Conservation (phyloP, 2,329 filamentous ascomycete species). For the Aspergillus alliaceus region DNA sequence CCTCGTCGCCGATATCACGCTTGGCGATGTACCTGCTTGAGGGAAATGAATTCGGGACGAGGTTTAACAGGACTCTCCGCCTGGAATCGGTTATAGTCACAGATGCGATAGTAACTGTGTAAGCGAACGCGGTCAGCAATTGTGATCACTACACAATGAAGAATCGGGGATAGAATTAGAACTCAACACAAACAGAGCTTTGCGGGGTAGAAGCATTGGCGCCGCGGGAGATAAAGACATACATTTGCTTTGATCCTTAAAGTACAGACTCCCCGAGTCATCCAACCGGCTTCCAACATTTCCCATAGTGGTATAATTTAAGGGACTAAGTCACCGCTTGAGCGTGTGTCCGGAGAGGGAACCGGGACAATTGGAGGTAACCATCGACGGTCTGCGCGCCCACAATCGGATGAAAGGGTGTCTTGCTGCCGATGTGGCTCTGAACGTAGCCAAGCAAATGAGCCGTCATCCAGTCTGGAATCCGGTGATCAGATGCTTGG, state of each 20-base stretch:
- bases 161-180: neutral
- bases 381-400: conserved; percentile 34
- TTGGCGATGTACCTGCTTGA: conserved; percentile 73
- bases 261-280: conserved; percentile 73
- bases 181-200: neutral
- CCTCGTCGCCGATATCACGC: conserved; percentile 70
- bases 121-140: neutral
- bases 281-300: conserved; percentile 87
- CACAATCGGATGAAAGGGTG: conserved; percentile 22
- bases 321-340: conserved; percentile 28
- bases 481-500: conserved; percentile 1
- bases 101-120: conserved; percentile 79
- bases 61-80: conserved; percentile 72
- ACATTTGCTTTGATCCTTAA: conserved; percentile 93
- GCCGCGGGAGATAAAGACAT: conserved; percentile 31
- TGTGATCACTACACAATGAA: neutral
- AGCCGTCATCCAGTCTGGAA: conserved; percentile 27
- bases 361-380: conserved; percentile 27
- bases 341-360: conserved; percentile 26
- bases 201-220: neutral
- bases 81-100: conserved; percentile 78
- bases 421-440: conserved; percentile 1
- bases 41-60: conserved; percentile 84
- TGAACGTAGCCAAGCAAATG: conserved; percentile 12
- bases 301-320: conserved; percentile 67